Evolutionary conservation across 106 monocot genomes (phyloP).

Genomic region (Acorus gramineus): DNA sequence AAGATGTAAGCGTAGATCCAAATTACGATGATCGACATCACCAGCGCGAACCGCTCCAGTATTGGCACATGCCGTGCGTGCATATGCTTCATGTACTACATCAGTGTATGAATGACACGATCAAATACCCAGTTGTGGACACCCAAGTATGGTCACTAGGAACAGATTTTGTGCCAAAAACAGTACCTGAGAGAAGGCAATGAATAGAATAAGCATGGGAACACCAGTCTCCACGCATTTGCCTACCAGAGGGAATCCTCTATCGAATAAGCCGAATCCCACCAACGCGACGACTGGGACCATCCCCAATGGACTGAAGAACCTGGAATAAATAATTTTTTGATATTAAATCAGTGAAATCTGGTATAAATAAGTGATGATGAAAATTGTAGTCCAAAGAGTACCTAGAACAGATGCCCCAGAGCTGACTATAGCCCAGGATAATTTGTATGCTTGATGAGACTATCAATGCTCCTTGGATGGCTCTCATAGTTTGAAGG

Average conservation of each 20-base stretch:
- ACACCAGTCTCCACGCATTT: constrained; percentile 92
- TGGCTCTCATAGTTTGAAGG: constrained; percentile 85
- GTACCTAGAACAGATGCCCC: constrained; percentile 95
- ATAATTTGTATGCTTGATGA: constrained; percentile 96
- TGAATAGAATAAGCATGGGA: constrained; percentile 82
- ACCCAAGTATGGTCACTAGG: too few species aligned
- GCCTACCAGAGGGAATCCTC: constrained; percentile 99
- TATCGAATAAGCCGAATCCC: constrained; percentile 84
- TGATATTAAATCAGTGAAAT: too few species aligned
- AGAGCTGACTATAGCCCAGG: constrained; percentile 91
- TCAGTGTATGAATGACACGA: too few species aligned
- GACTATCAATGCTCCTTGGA: constrained; percentile 86
- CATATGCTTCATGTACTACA: constrained; percentile 85
- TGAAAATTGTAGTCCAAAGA: not conserved
- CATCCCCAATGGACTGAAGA: constrained; percentile 75
- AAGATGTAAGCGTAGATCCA: constrained; percentile 80
- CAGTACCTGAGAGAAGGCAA: constrained; percentile 75
- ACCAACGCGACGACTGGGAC: constrained; percentile 89
- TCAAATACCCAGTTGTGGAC: too few species aligned
- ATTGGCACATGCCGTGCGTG: constrained; percentile 45
- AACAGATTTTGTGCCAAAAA: not conserved
- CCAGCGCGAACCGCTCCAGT: constrained; percentile 73
- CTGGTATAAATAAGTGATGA: too few species aligned
- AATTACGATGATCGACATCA: constrained; percentile 46
- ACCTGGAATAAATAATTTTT: constrained; percentile 11